phyloP scores from a whole-genome alignment of 306 rosid species.

The Echinosophora koreensis region DNA sequence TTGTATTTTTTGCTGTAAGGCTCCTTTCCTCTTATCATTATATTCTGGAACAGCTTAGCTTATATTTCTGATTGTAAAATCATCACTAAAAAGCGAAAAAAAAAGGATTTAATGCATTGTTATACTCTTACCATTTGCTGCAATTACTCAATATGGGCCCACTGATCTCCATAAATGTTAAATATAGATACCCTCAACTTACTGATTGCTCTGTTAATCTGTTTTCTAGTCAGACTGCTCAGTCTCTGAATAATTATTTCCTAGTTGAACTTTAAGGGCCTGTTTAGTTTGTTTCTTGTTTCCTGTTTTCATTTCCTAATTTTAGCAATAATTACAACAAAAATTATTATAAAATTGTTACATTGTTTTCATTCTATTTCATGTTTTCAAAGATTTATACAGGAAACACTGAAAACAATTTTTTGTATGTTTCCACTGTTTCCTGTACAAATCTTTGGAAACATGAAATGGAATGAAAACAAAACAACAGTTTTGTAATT shows the following conservation, averaged over 20 bases:
- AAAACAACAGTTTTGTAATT: too few species aligned
- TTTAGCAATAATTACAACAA: too few species aligned
- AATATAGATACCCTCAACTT: neutral
- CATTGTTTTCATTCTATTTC: too few species aligned
- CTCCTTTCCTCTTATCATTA: slow-evolving; percentile 29
- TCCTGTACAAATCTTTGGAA: too few species aligned
- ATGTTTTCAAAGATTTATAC: too few species aligned
- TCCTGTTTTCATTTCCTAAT: too few species aligned
- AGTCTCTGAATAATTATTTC: neutral
- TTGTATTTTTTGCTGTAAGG: slow-evolving; percentile 95
- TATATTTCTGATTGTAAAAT: slow-evolving; percentile 34
- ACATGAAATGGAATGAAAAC: too few species aligned
- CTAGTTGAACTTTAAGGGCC: neutral
- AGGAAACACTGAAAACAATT: too few species aligned
- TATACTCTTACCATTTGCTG: slow-evolving; percentile 32
- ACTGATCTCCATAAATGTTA: neutral
- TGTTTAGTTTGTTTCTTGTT: too few species aligned
- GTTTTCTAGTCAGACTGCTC: neutral
- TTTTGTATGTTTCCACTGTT: too few species aligned
- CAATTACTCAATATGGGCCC: slow-evolving; percentile 18
- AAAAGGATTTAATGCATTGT: slow-evolving; percentile 8
- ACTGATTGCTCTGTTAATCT: neutral
- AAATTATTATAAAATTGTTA: too few species aligned
- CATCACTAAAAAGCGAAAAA: slow-evolving; percentile 18
- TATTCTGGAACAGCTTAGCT: slow-evolving; percentile 20